phyloP scores from a whole-genome alignment of 306 rosid genomes.

The Chamaecrista fasciculata region DNA sequence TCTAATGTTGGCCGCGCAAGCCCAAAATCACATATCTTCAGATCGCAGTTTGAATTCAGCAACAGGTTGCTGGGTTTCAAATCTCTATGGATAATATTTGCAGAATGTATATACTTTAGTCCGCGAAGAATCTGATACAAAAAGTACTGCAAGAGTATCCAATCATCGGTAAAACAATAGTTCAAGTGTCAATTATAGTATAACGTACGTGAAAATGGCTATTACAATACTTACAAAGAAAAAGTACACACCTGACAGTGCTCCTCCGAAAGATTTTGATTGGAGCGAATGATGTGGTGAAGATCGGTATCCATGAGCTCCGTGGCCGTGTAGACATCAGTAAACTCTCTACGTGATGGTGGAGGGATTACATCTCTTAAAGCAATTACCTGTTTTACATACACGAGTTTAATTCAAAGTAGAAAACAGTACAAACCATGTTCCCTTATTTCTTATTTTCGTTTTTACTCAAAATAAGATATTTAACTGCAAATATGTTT shows the following conservation, averaged over 20 bases:
- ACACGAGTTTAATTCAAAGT: constrained; percentile 11
- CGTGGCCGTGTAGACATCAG: constrained; percentile 67
- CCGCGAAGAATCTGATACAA: constrained; percentile 69
- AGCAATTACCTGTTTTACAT: constrained; percentile 56
- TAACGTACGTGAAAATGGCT: background rate
- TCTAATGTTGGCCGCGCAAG: constrained; percentile 58
- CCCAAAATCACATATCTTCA: constrained; percentile 63
- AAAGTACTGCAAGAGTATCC: constrained; percentile 55
- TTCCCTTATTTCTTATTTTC: no score
- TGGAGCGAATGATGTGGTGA: constrained; percentile 79
- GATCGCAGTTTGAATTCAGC: constrained; percentile 58
- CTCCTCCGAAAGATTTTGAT: constrained; percentile 61
- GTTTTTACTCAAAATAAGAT: no score
- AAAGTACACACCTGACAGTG: constrained; percentile 50
- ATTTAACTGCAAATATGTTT: no score
- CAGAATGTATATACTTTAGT: constrained; percentile 59
- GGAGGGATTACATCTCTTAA: constrained; percentile 89
- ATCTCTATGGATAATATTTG: constrained; percentile 59
- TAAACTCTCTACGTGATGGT: constrained; percentile 79
- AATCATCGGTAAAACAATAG: constrained; percentile 9
- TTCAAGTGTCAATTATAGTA: background rate
- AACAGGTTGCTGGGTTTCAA: constrained; percentile 63
- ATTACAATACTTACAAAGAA: background rate
- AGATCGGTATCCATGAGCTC: constrained; percentile 97
- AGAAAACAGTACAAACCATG: no score